These are phyloP conservation scores for Picea engelmannii DNA, from an alignment of 83 land plant species.

Conservation along the genomic window DNA sequence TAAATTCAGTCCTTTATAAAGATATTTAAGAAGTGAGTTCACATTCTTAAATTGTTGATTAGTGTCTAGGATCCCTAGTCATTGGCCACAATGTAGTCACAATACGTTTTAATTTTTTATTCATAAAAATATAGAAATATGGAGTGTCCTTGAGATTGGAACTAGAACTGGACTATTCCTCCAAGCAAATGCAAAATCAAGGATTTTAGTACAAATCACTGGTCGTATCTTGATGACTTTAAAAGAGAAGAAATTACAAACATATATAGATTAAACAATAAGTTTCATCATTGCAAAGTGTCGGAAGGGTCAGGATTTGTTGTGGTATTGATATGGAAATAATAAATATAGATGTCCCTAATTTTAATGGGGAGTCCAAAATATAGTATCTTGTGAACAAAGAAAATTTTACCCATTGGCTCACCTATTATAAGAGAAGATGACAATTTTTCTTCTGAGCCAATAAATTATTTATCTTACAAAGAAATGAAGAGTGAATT, in stretches of 20 bases:
- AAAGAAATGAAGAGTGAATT: slow-evolving; percentile 5
- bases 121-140: no score
- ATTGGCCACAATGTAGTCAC: no score
- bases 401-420: background rate
- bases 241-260: background rate
- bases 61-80: no score
- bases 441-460: background rate
- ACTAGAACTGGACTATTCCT: no score
- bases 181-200: background rate
- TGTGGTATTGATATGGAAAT: background rate
- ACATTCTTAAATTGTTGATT: no score
- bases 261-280: background rate
- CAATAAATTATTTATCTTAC: background rate
- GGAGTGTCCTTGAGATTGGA: no score
- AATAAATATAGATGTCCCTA: background rate
- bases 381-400: background rate
- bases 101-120: no score
- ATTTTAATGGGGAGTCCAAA: background rate
- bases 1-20: no score
- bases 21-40: no score
- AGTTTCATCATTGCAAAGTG: background rate
- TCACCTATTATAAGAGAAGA: slow-evolving; percentile 3
- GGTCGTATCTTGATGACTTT: background rate
- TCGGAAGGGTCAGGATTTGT: background rate
- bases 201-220: background rate